These are phyloP conservation scores for Naumovozyma castellii DNA, from an alignment of 805 yeast genomes.

Conservation along the genomic window DNA sequence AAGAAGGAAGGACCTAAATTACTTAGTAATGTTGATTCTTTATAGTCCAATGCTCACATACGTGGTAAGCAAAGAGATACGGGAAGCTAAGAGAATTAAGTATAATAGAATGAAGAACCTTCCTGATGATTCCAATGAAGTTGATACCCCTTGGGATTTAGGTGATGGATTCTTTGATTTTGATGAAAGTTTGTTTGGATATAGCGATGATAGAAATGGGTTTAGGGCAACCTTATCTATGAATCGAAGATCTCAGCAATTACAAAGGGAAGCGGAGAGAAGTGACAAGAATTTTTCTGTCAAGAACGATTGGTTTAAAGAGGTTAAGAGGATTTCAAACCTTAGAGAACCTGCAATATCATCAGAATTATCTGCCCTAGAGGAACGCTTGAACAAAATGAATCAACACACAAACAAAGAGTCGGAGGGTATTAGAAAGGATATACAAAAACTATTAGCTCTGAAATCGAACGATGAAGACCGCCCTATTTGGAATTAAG, in stretches of 20 bases:
- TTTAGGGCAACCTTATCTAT: conserved; percentile 30
- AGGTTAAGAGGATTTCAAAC: conserved; percentile 30
- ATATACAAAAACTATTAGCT: not conserved
- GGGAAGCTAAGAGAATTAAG: conserved; percentile 56
- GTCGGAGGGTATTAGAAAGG: not conserved
- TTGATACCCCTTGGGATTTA: conserved; percentile 73
- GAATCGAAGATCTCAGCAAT: conserved; percentile 28
- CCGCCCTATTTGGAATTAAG: too few species aligned
- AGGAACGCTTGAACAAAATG: not conserved
- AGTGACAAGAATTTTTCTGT: conserved; percentile 62
- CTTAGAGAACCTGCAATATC: not conserved
- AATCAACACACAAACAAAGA: not conserved
- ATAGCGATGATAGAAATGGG: conserved; percentile 9
- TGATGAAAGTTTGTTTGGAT: conserved; percentile 25
- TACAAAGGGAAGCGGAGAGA: conserved; percentile 54
- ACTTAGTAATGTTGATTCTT: conserved; percentile 49
- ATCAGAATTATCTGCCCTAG: not conserved
- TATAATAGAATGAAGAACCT: conserved; percentile 57
- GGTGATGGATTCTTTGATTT: conserved; percentile 56
- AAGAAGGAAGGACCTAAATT: conserved; percentile 36
- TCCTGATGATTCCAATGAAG: conserved; percentile 72
- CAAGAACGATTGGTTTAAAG: conserved; percentile 41
- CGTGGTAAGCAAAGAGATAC: conserved; percentile 55
- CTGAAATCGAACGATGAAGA: conserved; percentile 1
- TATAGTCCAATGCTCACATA: conserved; percentile 59